Base-by-base conservation (phyloP, 2,329 filamentous ascomycete genomes). In the Fusarium caatingaense region DNA sequence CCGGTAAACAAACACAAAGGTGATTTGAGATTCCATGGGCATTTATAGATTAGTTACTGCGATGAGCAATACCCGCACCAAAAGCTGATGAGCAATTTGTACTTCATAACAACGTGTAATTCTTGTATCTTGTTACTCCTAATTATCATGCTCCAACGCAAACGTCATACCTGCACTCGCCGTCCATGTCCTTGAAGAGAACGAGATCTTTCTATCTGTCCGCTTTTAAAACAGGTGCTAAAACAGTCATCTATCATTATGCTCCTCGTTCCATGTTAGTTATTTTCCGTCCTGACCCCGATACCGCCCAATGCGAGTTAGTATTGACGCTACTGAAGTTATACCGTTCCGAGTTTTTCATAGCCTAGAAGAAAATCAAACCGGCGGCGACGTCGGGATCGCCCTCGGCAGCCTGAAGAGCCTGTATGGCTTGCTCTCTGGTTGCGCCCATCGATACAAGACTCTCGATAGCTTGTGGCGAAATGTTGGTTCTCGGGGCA, bases 331-430 rank as follows among this genome's bases (percentile, higher is more conserved):
- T 56, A 25, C 23, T 25, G 23, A 25, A 37, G 53, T 28, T 51
- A 61, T 56, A 46, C 27, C 46, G 40, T 56, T 45, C 48, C 46
- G 28, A 44, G 48, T 59, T 51, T 30, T 30, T 30, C 13, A 30
- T 15, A 30, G n/a, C 27, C 48, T 72, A 77, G 60, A 78, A 79
- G 69, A 90, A 93, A 55, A 98, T 86, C 67, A 97, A 85, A 50
- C 91, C 90, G 48, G 94, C 94, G n/a, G 95, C 95, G 69, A 91
- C 89, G 67, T 98, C 93, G 10, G 98, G 88, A 76, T 98, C 93
- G 21, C 96, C 95, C 21, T 90, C 90, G 18, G 93, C 92, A 30
- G 93, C 93, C 75, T 94, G 89, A 54, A 99, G 83, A 4, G 94
- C 94, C 64, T 91, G 89, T 55, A 96, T 86, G 1, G 94, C 95